Conservation (phyloP, 2,329 filamentous ascomycete species). For the Ophidiomyces ophidiicola region DNA sequence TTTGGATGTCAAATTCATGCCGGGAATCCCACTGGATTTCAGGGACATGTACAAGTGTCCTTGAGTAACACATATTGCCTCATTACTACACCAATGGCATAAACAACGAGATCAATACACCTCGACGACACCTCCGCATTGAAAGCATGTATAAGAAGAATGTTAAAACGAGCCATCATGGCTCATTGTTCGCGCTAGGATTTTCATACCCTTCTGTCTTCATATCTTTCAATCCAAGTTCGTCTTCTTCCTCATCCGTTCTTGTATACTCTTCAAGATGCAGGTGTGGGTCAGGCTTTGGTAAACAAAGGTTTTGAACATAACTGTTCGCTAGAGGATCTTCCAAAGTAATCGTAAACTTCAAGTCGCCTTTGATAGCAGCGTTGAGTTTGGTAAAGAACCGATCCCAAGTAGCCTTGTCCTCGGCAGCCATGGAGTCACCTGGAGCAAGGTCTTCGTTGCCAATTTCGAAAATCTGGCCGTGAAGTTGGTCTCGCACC, state of each 20-base stretch:
- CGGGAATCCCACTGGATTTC: too few species aligned
- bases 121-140: neutral
- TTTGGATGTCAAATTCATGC: too few species aligned
- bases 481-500: slow-evolving; percentile 76
- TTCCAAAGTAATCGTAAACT: slow-evolving; percentile 70
- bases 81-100: too few species aligned
- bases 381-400: slow-evolving; percentile 69
- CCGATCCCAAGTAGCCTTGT: slow-evolving; percentile 59
- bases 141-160: neutral
- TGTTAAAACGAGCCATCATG: neutral
- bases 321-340: slow-evolving; percentile 90
- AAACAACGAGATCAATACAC: too few species aligned
- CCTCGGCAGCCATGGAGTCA: slow-evolving; percentile 58
- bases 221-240: slow-evolving; percentile 83
- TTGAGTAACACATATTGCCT: too few species aligned
- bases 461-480: slow-evolving; percentile 70
- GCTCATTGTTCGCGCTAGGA: slow-evolving; percentile 10
- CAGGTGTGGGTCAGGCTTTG: slow-evolving; percentile 75
- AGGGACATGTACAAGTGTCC: too few species aligned
- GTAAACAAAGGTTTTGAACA: slow-evolving; percentile 70
- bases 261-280: slow-evolving; percentile 69
- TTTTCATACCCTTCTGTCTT: slow-evolving; percentile 76
- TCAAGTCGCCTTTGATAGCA: slow-evolving; percentile 67
- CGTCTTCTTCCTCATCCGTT: slow-evolving; percentile 85
- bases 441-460: slow-evolving; percentile 49